Evolutionary conservation across 2,329 filamentous ascomycete species (phyloP).

Genomic region (Lecanicillium sp.): DNA sequence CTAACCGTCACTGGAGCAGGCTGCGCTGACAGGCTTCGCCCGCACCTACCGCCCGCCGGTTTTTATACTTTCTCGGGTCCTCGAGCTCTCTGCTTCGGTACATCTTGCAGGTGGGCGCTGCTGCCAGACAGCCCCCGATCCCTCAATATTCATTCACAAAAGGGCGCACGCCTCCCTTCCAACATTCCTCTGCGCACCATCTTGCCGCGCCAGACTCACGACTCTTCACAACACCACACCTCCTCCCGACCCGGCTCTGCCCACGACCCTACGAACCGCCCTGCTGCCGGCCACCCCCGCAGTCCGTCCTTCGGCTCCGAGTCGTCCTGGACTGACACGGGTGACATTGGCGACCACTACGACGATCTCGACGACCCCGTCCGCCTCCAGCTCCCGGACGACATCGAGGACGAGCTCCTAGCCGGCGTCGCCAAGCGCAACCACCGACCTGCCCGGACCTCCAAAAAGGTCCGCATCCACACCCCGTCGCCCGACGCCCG

Average conservation of each 20-base stretch:
- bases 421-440: conserved; percentile 43
- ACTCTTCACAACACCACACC: conserved; percentile 31
- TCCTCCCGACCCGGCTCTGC: conserved; percentile 42
- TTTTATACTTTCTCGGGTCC: conserved; percentile 5
- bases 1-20: background rate
- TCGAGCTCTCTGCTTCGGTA: conserved; percentile 1
- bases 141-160: conserved; percentile 81
- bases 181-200: conserved; percentile 85
- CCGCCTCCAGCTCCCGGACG: conserved; percentile 60
- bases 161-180: conserved; percentile 62
- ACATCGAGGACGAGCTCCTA: conserved; percentile 57
- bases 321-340: conserved; percentile 87
- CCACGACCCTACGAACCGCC: conserved; percentile 45
- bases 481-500: conserved; percentile 36
- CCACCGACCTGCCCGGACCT: conserved; percentile 27
- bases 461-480: conserved; percentile 65
- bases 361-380: conserved; percentile 78
- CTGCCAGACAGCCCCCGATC: conserved; percentile 67
- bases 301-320: conserved; percentile 49
- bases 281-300: conserved; percentile 20
- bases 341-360: conserved; percentile 88
- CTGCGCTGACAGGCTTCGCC: too few relatives aligned
- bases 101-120: conserved; percentile 58
- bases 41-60: background rate
- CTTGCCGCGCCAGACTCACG: conserved; percentile 31